phyloP scores from a whole-genome alignment of 805 yeast species.

The Yarrowia keelungensis region DNA sequence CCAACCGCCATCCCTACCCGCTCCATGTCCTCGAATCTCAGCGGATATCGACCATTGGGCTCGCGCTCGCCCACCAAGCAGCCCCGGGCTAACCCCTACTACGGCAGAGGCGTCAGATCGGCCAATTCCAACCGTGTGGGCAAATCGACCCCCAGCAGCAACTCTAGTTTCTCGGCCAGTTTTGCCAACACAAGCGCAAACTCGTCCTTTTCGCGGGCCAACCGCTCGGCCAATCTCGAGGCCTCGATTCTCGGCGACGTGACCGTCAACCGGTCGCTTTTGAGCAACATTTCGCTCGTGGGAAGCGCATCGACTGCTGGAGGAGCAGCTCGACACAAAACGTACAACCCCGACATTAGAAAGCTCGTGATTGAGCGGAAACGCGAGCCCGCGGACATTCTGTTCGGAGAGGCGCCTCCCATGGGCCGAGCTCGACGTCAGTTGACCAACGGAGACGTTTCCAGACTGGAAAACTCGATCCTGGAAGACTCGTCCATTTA shows the following conservation, averaged over 20 bases:
- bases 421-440: conserved; percentile 6
- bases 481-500: background rate
- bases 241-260: conserved; percentile 36
- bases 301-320: conserved; percentile 16
- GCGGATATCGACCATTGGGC: conserved; percentile 25
- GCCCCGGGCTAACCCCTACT: conserved; percentile 5
- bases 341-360: conserved; percentile 31
- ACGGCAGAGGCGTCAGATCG: conserved; percentile 4
- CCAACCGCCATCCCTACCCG: too few species aligned
- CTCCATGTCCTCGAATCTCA: conserved; percentile 27
- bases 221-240: conserved; percentile 9
- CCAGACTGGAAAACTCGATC: background rate
- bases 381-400: conserved; percentile 18
- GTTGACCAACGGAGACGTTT: conserved; percentile 1
- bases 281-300: conserved; percentile 26
- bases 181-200: conserved; percentile 14
- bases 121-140: conserved; percentile 6
- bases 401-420: conserved; percentile 25
- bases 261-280: conserved; percentile 17
- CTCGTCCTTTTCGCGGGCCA: conserved; percentile 5
- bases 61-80: conserved; percentile 23
- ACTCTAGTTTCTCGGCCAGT: background rate
- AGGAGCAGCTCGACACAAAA: conserved; percentile 27
- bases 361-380: conserved; percentile 33
- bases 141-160: background rate